phyloP scores from a whole-genome alignment of 306 rosid species.

The Boehmeria nivea region DNA sequence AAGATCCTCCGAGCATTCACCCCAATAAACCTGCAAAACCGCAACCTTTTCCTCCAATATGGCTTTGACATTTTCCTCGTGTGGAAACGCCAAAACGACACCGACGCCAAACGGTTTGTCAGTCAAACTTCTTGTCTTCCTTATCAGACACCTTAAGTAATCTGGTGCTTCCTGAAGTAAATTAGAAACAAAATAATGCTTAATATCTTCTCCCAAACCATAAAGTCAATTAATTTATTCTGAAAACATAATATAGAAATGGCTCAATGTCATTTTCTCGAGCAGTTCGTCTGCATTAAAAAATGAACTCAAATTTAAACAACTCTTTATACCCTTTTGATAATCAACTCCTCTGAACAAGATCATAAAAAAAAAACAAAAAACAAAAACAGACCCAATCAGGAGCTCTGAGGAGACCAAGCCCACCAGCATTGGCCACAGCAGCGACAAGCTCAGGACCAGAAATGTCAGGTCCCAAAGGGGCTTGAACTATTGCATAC shows the following conservation, averaged over 20 bases:
- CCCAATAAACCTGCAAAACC: conserved; percentile 75
- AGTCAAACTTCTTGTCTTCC: conserved; percentile 56
- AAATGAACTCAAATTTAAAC: neutral
- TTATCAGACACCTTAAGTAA: conserved; percentile 55
- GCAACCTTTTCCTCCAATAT: conserved; percentile 75
- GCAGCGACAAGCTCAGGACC: conserved; percentile 75
- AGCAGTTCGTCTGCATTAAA: neutral
- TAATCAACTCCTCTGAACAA: no score
- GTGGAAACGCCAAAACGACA: conserved; percentile 73
- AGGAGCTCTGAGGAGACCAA: conserved; percentile 65
- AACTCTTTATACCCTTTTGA: no score
- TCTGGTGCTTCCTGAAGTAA: conserved; percentile 60
- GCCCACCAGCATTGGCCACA: conserved; percentile 73
- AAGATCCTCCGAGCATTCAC: conserved; percentile 61
- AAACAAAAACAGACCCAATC: conserved; percentile 38
- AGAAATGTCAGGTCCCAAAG: conserved; percentile 80
- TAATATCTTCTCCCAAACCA: neutral
- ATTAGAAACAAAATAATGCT: neutral
- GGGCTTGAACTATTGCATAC: conserved; percentile 64
- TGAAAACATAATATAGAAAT: neutral
- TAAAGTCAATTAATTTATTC: neutral
- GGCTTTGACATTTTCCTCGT: conserved; percentile 57
- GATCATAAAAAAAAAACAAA: neutral
- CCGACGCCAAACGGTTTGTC: conserved; percentile 82
- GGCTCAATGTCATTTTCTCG: neutral